These are phyloP conservation scores for Saturnispora galanensis DNA, from an alignment of 805 yeast genomes.

Conservation along the genomic window DNA sequence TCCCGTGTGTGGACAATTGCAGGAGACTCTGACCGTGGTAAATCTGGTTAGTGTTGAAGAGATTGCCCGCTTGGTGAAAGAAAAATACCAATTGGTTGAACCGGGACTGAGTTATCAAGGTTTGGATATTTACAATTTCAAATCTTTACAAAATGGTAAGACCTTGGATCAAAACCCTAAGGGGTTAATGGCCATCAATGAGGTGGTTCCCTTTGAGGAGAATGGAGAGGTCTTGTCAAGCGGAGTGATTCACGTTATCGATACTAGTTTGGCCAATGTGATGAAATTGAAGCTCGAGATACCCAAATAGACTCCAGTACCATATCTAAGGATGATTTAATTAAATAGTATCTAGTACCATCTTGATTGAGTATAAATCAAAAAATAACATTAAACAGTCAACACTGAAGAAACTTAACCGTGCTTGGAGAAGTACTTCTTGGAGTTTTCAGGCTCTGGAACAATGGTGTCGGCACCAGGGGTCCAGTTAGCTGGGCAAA, in stretches of 20 bases:
- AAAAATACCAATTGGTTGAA: constrained; percentile 9
- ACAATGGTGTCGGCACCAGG: constrained; percentile 90
- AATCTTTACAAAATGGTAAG: neutral
- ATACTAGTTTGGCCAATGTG: constrained; percentile 7
- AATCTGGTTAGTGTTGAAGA: constrained; percentile 13
- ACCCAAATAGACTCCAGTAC: neutral
- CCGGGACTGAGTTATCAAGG: constrained; percentile 17
- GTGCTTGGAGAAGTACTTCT: constrained; percentile 61
- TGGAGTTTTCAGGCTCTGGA: constrained; percentile 68
- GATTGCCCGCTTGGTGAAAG: constrained; percentile 14
- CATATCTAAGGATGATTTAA: too few relatives aligned
- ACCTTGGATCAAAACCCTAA: neutral
- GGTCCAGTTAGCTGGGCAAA: constrained; percentile 99
- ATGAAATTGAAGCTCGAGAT: constrained; percentile 9
- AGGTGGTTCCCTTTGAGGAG: constrained; percentile 3
- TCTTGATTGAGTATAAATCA: neutral
- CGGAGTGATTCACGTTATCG: constrained; percentile 11
- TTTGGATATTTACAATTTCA: constrained; percentile 22
- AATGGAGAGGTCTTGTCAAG: neutral
- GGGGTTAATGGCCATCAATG: neutral
- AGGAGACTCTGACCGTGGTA: constrained; percentile 8
- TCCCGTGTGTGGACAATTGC: constrained; percentile 56
- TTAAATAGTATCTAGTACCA: neutral
- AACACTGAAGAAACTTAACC: constrained; percentile 14
- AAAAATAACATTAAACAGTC: neutral